These are phyloP conservation scores for Prosopis cineraria DNA, from an alignment of 306 rosid genomes.

Conservation along the genomic window DNA sequence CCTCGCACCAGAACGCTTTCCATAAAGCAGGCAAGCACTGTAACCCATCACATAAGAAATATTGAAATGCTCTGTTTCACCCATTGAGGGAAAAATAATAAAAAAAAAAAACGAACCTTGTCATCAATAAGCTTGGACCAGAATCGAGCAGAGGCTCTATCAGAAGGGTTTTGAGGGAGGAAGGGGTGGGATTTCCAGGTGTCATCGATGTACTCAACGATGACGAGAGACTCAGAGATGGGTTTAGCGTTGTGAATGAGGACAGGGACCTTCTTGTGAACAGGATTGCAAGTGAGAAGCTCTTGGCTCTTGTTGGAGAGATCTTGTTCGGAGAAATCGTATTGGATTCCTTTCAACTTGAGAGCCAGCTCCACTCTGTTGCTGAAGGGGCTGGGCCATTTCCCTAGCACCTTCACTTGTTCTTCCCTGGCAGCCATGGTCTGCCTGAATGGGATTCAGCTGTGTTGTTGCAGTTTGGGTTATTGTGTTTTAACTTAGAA, in stretches of 20 bases:
- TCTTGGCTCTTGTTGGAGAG: conserved; percentile 41
- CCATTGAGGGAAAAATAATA: too few species aligned
- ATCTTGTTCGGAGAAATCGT: conserved; percentile 45
- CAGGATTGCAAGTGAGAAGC: conserved; percentile 61
- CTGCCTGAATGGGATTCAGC: neutral
- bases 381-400: conserved; percentile 47
- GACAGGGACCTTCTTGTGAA: conserved; percentile 58
- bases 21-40: conserved; percentile 56
- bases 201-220: conserved; percentile 56
- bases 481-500: neutral
- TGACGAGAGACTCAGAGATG: conserved; percentile 54
- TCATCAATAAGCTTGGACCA: conserved; percentile 68
- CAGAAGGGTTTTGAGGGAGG: conserved; percentile 49
- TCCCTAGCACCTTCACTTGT: conserved; percentile 46
- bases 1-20: conserved; percentile 53
- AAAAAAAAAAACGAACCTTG: conserved; percentile 39
- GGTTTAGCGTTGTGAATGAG: conserved; percentile 51
- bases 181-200: conserved; percentile 47
- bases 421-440: conserved; percentile 26
- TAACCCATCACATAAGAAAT: conserved; percentile 20
- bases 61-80: neutral
- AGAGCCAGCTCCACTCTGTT: conserved; percentile 53
- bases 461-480: neutral
- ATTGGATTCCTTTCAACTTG: conserved; percentile 56
- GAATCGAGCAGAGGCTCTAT: conserved; percentile 61